Evolutionary conservation across 345 rosid genomes (phyloP), one percentile per base, ranked within the genome.

Genomic region (Salix dunnii): DNA sequence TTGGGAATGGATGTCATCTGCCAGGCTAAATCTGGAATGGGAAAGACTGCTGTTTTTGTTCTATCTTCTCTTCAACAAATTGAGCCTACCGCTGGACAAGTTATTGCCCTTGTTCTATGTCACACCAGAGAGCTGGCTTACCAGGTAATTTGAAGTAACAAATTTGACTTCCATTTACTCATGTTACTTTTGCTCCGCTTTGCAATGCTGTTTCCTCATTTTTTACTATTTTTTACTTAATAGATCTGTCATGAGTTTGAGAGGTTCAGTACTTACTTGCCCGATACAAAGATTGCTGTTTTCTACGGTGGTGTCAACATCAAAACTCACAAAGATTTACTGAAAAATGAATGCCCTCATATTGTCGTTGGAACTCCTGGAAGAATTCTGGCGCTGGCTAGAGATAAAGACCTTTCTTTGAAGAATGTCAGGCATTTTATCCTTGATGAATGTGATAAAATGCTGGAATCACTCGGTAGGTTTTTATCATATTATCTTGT

Each of bases 11-110:
- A 96, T 76, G 98, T 96, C 82, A 91, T 96, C 76, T 96, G 98
- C 81, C 99, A 96, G 94, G 99, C 99, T 16, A 96, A 96, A 81
- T 96, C 98, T 68, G 99, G 99, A 51, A 96, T 96, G 99, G 99
- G 99, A 8, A 94, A 96, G 87, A 96, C 98, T 58, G 99, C 98
- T 49, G 98, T 94, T 58, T 96, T 96, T 85, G 97, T 96, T 53
- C 85, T 96, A 6, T 96, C 99, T 6, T 80, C 94, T 48, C 86
- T 94, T 21, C 99, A 96, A 81, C 99, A 96, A 77, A 96, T 94
- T 40, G 99, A 96, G 51, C 97, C 97, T 0, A 84, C 89, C 74
- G 84, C 94, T 23, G 99, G 98, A 28, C 98, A 96, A 88, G 99
- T 94, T 77, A 82, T 90, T 81, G 97, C 99, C 14, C 97, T 96